A percentile compares a stretch with the other conserved stretches of the same genome.
phyloP scores from a whole-genome alignment of 768 basidiomycete species.

The Chalciporus piperatus region DNA sequence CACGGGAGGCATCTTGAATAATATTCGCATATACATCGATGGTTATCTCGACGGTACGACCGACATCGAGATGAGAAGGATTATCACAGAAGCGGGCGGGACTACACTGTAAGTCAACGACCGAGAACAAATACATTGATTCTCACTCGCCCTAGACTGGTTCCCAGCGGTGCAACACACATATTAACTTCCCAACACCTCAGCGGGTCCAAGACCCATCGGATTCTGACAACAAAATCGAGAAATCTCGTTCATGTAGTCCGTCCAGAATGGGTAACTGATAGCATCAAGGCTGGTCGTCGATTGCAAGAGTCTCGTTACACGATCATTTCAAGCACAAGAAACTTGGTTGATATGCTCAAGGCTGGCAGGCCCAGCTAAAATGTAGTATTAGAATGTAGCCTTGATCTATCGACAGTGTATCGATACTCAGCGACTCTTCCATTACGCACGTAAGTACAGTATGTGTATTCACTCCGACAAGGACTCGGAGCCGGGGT shows the following conservation, averaged over 20 bases:
- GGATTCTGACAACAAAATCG: conserved; percentile 50
- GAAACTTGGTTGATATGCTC: conserved; percentile 40
- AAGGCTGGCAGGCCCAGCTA: conserved; percentile 18
- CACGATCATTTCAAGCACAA: conserved; percentile 41
- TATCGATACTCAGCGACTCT: conserved; percentile 8
- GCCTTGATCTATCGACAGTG: not conserved
- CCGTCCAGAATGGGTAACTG: conserved; percentile 71
- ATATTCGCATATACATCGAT: conserved; percentile 64
- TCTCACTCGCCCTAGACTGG: conserved; percentile 37
- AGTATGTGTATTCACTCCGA: conserved; percentile 21
- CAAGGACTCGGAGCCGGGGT: conserved; percentile 35
- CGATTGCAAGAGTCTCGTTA: conserved; percentile 62
- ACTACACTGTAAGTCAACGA: conserved; percentile 50
- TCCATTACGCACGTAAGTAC: not conserved
- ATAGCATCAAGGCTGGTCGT: conserved; percentile 61
- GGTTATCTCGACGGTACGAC: conserved; percentile 71
- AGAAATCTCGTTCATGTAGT: conserved; percentile 58
- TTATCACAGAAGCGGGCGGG: conserved; percentile 67
- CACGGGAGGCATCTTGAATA: conserved; percentile 30
- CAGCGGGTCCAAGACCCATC: conserved; percentile 70
- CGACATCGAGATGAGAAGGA: conserved; percentile 74
- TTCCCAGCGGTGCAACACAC: conserved; percentile 68
- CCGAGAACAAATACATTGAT: not conserved
- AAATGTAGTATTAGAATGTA: not conserved
- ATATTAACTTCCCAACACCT: conserved; percentile 72